These are phyloP conservation scores for Lenwebbia sp. DNA, from an alignment of 345 rosid species.

Conservation along the genomic window DNA sequence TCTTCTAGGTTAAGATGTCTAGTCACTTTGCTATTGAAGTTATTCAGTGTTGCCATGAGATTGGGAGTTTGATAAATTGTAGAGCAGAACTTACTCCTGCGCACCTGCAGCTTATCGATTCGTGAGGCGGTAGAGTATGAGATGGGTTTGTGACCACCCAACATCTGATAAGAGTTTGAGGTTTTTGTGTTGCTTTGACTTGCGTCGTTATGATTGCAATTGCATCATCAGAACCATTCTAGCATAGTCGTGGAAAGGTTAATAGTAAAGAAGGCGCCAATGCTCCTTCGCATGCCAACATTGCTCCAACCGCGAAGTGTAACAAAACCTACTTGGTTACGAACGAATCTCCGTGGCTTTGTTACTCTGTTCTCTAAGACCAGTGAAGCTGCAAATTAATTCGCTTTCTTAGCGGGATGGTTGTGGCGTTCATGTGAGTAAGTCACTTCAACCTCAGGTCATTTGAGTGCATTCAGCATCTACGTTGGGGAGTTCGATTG, in stretches of 20 bases:
- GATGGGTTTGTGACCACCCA: not conserved
- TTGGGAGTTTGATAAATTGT: not conserved
- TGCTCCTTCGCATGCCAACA: not conserved
- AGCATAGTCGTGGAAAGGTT: not conserved
- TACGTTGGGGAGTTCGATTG: not conserved
- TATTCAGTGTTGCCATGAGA: not conserved
- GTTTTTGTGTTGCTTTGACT: not conserved
- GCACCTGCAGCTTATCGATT: not conserved
- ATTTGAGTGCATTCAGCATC: not conserved
- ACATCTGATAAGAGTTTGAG: not conserved
- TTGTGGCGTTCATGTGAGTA: not conserved
- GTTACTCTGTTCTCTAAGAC: not conserved
- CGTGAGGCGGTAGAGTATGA: not conserved
- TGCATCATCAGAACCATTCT: not conserved
- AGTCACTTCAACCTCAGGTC: not conserved
- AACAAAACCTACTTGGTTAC: not conserved
- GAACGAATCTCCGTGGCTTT: not conserved
- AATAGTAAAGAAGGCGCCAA: not conserved
- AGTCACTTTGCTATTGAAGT: not conserved
- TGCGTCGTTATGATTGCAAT: not conserved
- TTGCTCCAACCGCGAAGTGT: not conserved
- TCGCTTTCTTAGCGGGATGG: too few species aligned
- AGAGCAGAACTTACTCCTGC: not conserved
- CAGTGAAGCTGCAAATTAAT: not conserved
- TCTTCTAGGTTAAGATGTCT: not conserved